Conservation (phyloP, 2,329 filamentous ascomycete species). For the Blastomyces emzantsi region DNA sequence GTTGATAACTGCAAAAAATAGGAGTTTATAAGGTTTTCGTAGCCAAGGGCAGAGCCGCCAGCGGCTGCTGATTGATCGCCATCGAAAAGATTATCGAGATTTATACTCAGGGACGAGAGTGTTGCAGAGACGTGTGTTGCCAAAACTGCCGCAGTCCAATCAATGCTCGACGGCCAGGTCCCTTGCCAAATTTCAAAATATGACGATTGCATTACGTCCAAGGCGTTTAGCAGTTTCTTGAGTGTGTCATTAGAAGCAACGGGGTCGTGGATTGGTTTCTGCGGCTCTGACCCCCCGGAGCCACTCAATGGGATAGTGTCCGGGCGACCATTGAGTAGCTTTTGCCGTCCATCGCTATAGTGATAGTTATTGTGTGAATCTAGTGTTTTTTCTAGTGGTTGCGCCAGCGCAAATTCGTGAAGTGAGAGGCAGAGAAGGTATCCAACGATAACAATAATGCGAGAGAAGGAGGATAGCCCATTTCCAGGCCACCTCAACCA, state of each 20-base stretch:
- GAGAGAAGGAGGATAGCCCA: conserved; percentile 7
- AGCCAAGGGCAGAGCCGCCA: conserved; percentile 31
- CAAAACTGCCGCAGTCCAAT: conserved; percentile 86
- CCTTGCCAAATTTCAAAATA: conserved; percentile 72
- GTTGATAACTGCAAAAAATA: conserved; percentile 69
- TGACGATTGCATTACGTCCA: conserved; percentile 64
- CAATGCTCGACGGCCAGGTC: conserved; percentile 77
- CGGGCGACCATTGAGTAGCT: conserved; percentile 11
- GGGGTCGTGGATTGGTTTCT: conserved; percentile 17
- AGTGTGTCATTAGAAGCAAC: conserved; percentile 21
- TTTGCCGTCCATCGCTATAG: conserved; percentile 13
- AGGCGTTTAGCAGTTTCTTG: conserved; percentile 48
- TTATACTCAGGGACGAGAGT: conserved; percentile 57
- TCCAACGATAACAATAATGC: conserved; percentile 6
- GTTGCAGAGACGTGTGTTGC: conserved; percentile 69
- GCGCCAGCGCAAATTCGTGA: conserved; percentile 26
- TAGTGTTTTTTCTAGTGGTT: conserved; percentile 15
- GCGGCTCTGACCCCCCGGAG: conserved; percentile 15
- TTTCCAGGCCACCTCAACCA: conserved; percentile 4
- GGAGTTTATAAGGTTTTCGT: conserved; percentile 71
- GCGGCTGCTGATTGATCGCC: conserved; percentile 20
- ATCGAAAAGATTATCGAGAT: conserved; percentile 39
- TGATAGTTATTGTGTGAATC: conserved; percentile 20
- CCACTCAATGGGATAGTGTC: conserved; percentile 11
- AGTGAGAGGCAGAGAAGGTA: conserved; percentile 18